phyloP scores from a whole-genome alignment of 2,329 filamentous ascomycete genomes.

The Aspergillus eucalypticola region DNA sequence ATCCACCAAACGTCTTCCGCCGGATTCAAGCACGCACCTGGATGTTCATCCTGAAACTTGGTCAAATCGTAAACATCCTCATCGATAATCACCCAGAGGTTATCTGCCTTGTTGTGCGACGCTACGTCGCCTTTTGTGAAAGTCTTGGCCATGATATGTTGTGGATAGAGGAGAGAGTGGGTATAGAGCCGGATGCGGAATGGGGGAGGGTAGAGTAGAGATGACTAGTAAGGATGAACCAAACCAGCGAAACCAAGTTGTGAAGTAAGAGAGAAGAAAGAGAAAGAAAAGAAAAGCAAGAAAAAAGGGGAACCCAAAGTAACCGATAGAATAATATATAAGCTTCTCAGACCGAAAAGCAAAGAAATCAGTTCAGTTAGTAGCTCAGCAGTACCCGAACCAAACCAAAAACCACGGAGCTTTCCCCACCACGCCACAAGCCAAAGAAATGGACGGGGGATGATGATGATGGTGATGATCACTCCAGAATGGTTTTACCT shows the following conservation, averaged over 20 bases:
- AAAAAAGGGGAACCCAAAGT: not conserved
- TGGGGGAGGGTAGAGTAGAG: not conserved
- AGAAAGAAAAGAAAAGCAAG: slow-evolving; percentile 11
- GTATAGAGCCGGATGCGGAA: not conserved
- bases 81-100: slow-evolving; percentile 87
- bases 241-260: too few species aligned
- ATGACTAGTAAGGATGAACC: not conserved
- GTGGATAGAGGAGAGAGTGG: not conserved
- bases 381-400: not conserved
- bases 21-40: slow-evolving; percentile 41
- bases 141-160: slow-evolving; percentile 73
- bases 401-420: slow-evolving; percentile 10
- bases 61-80: slow-evolving; percentile 95
- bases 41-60: slow-evolving; percentile 82
- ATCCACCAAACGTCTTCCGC: not conserved
- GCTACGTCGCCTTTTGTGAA: slow-evolving; percentile 85
- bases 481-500: not conserved
- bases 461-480: not conserved
- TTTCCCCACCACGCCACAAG: not conserved
- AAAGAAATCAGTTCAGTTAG: too few species aligned
- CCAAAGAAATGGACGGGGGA: not conserved
- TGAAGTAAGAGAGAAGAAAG: not conserved
- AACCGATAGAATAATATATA: too few species aligned
- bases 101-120: slow-evolving; percentile 83
- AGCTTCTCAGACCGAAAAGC: too few species aligned